Base-by-base conservation (phyloP, 2,329 filamentous ascomycete species). In the Trichoderma polysporum region DNA sequence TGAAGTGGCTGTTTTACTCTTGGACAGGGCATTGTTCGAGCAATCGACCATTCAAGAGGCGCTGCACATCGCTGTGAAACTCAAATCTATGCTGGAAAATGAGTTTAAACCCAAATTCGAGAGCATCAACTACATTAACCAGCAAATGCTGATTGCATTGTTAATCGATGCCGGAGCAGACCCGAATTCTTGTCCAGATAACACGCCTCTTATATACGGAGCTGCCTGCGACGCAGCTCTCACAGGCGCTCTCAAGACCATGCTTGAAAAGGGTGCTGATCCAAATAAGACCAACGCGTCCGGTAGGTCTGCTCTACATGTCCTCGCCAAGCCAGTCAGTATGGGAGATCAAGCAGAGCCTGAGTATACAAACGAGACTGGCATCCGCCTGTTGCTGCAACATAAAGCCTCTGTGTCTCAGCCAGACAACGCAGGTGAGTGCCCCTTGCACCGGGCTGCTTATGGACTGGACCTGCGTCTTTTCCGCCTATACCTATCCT, bases 181-280 rank as follows among this genome's bases (percentile, higher is more conserved):
- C 33, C 68, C 68, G 2, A 70, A 74, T 19, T 17, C 31, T 25
- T 31, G 41, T 27, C 31, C 9, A 4, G 9, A 62, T 3, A 25
- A 33, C 22, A 13, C 9, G 4, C 57, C 47, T 49, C 37, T 70
- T 5, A 50, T 73, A 2, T 57, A 58, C 39, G 22, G 25, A 15
- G 58, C 60, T 19, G 70, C 70, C 10, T 4, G 15, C 2, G 57
- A n/a, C 12, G 49, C 39, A 27, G 62, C 70, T 31, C 66, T 68
- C 3, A 57, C 68, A 4, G 71, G 71, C 8, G 72, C 66, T 4
- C 62, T 75, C 3, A 71, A 67, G 56, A 68, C 52, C 2, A 66
- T 75, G 0, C 70, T 76, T 19, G 72, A 73, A 49, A 72, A 69
- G 27, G 74, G 74, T 7, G 73, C 70, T n/a, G 66, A 74, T 31